phyloP scores from a whole-genome alignment of 2,329 filamentous ascomycete species.

The Ophiostoma sp. region DNA sequence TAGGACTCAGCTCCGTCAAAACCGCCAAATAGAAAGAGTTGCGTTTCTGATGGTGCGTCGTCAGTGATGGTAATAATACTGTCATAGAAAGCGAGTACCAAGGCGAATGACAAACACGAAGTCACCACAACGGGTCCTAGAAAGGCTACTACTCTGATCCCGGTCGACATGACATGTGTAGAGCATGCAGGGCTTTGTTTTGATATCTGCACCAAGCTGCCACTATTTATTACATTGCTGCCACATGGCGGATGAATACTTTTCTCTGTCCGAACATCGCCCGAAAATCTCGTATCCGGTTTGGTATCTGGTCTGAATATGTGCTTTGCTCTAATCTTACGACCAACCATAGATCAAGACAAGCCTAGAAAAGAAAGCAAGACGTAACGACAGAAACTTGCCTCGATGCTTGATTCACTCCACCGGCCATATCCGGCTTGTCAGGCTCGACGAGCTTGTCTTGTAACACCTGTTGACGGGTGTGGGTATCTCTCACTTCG shows the following conservation, averaged over 20 bases:
- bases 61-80: no score
- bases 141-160: neutral
- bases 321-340: no score
- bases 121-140: neutral
- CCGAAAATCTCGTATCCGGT: neutral
- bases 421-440: no score
- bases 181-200: neutral
- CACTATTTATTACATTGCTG: neutral
- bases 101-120: neutral
- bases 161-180: neutral
- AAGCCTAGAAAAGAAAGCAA: neutral
- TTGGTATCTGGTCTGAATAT: no score
- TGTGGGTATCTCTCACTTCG: no score
- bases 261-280: neutral
- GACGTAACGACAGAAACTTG: neutral
- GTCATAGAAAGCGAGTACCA: no score
- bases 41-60: no score
- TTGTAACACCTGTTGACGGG: no score
- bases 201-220: no score
- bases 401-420: neutral
- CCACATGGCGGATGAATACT: neutral
- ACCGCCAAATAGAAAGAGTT: no score
- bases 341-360: neutral
- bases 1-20: neutral
- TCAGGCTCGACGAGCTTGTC: no score